These are phyloP conservation scores for Epichloe brachyelytri DNA, from an alignment of 2,329 filamentous ascomycete species.

Conservation along the genomic window DNA sequence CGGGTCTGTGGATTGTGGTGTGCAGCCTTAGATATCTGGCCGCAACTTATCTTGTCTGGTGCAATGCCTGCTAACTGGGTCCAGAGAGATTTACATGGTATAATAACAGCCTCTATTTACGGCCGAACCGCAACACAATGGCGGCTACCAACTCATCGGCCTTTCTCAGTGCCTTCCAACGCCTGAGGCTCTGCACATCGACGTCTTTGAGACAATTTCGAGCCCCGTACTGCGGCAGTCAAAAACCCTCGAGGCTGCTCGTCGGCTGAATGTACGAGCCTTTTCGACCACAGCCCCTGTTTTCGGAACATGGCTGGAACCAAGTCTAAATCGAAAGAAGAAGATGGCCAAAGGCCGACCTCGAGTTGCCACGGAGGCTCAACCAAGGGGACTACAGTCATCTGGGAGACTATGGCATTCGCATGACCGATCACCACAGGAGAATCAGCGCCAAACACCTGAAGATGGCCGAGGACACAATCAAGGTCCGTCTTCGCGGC, in stretches of 20 bases:
- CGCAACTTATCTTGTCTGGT: slow-evolving; percentile 1
- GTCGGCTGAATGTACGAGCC: slow-evolving; percentile 37
- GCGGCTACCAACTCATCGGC: slow-evolving; percentile 29
- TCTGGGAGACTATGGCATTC: slow-evolving; percentile 91
- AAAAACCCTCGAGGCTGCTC: slow-evolving; percentile 17
- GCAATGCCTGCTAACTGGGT: background rate
- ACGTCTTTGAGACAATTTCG: slow-evolving; percentile 26
- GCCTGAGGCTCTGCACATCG: slow-evolving; percentile 32
- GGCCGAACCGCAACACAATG: slow-evolving; percentile 27
- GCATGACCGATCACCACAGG: slow-evolving; percentile 87
- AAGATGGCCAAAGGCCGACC: slow-evolving; percentile 88
- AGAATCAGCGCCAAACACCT: slow-evolving; percentile 78
- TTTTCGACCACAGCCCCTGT: slow-evolving; percentile 58
- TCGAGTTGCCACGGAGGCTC: slow-evolving; percentile 85
- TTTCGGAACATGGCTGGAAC: slow-evolving; percentile 68
- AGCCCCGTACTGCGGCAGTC: slow-evolving; percentile 17
- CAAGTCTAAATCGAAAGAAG: slow-evolving; percentile 60
- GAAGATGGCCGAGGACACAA: slow-evolving; percentile 86
- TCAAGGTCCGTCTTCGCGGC: slow-evolving; percentile 75
- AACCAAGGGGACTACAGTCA: slow-evolving; percentile 81
- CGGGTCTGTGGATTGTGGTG: background rate
- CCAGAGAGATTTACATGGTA: no score
- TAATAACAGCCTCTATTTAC: slow-evolving; percentile 5
- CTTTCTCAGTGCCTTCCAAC: slow-evolving; percentile 38
- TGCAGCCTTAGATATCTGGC: slow-evolving; percentile 15